Percentiles rank a stretch among this genome's conserved stretches.
These are phyloP conservation scores for Eutypa lata DNA, from an alignment of 2,329 filamentous ascomycete species.

Conservation along the genomic window DNA sequence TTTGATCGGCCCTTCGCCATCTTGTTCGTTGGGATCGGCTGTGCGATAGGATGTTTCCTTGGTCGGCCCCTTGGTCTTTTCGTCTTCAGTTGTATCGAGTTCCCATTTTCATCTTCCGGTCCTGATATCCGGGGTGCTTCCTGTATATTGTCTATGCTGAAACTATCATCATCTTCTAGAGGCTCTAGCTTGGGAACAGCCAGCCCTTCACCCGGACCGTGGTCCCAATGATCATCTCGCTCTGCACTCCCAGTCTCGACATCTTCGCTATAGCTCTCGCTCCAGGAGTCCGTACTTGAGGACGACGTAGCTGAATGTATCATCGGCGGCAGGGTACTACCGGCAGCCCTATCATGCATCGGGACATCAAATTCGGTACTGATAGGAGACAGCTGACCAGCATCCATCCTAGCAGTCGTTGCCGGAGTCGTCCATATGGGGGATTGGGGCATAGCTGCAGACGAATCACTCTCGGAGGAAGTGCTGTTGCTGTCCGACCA, in stretches of 20 bases:
- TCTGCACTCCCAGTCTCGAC: conserved; percentile 34
- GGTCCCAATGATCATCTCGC: conserved; percentile 46
- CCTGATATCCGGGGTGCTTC: conserved; percentile 35
- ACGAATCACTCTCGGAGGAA: conserved; percentile 40
- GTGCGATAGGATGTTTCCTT: conserved; percentile 71
- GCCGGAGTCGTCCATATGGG: conserved; percentile 33
- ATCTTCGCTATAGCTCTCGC: conserved; percentile 35
- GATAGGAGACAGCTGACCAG: conserved; percentile 51
- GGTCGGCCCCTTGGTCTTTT: conserved; percentile 76
- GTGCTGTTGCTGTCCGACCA: conserved; percentile 46
- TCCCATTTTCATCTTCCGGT: conserved; percentile 14
- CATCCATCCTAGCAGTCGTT: conserved; percentile 32
- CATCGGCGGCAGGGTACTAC: conserved; percentile 39
- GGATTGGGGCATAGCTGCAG: conserved; percentile 31
- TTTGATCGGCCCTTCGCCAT: conserved; percentile 73
- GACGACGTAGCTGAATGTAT: conserved; percentile 46
- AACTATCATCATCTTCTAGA: conserved; percentile 50
- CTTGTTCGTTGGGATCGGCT: conserved; percentile 59
- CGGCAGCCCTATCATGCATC: conserved; percentile 29
- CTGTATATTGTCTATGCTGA: conserved; percentile 51
- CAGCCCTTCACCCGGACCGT: conserved; percentile 41
- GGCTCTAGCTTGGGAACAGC: conserved; percentile 56
- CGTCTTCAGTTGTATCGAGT: conserved; percentile 35
- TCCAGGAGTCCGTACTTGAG: conserved; percentile 45
- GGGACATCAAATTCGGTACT: conserved; percentile 47